phyloP scores from a whole-genome alignment of 1,139 yeast genomes.

The Zygosaccharomyces pseudobailii region DNA sequence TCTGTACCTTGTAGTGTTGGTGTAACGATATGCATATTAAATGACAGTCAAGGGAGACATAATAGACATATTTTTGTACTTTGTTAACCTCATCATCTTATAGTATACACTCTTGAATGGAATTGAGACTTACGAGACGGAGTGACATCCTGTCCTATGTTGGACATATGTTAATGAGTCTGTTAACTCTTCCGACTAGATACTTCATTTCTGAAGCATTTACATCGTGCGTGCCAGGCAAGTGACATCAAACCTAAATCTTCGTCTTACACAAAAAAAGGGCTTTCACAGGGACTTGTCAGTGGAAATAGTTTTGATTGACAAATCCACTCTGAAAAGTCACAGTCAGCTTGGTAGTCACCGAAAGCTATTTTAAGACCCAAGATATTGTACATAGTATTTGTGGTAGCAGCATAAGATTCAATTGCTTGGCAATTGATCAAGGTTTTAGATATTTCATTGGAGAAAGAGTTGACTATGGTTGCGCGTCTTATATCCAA shows the following conservation, averaged over 20 bases:
- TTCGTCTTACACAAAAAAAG: not conserved
- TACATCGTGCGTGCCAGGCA: not conserved
- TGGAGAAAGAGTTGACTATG: not conserved
- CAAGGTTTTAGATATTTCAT: not conserved
- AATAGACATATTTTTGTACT: too few relatives aligned
- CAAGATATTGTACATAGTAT: not conserved
- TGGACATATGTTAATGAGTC: too few relatives aligned
- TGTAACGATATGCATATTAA: not conserved
- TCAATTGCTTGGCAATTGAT: not conserved
- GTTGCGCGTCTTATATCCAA: conserved; percentile 28
- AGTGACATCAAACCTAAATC: not conserved
- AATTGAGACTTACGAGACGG: too few relatives aligned
- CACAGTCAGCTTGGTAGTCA: not conserved
- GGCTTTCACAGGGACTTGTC: not conserved
- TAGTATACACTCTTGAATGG: too few relatives aligned
- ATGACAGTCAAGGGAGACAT: too few relatives aligned
- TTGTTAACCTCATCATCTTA: too few relatives aligned
- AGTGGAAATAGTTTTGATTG: not conserved
- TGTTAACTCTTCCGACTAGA: too few relatives aligned
- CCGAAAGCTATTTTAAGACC: not conserved
- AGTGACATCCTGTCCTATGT: too few relatives aligned
- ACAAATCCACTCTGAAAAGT: not conserved
- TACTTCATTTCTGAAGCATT: too few relatives aligned
- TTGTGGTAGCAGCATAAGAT: not conserved
- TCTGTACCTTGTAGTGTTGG: not conserved